Evolutionary conservation across 2,329 filamentous ascomycete genomes (phyloP), one percentile per base, ranked within the genome.

Genomic region (Ophiognomonia clavigignenti-juglandacearum): DNA sequence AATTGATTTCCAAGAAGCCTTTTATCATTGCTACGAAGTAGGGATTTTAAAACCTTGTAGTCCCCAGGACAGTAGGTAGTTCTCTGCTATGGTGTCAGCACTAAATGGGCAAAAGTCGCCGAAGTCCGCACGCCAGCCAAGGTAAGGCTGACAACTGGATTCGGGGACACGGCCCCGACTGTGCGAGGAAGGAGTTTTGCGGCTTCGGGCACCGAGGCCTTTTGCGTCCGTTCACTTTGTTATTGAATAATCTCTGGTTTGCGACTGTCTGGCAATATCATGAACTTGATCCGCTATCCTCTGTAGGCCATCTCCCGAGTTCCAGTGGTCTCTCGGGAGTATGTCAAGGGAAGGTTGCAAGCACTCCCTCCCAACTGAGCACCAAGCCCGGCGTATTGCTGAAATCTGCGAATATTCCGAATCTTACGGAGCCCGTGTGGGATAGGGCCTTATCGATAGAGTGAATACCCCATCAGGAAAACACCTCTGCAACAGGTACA

Each of bases 171-270:
- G 29, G 35, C 20, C 11, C 35, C 23, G 9, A 26, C 34, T 18
- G 18, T 38, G 31, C 18, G 20, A 43, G 39, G 45, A 42, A 26
- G 45, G 40, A 43, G 41, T 22, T 37, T n/a, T 19, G 32, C 14
- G 10, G 19, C 31, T 49, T 51, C 49, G 49, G 49, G 39, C 49
- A 51, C 49, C 49, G 49, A 51, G 22, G 31, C 26, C 27, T 27
- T 35, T 16, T 24, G 23, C 32, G 32, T 29, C 32, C 24, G 20
- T n/a, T n/a, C n/a, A n/a, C n/a, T n/a, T n/a, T n/a, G n/a, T n/a
- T n/a, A n/a, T n/a, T n/a, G n/a, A n/a, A n/a, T n/a, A n/a, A n/a
- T n/a, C n/a, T n/a, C n/a, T n/a, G n/a, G n/a, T n/a, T n/a, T n/a
- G n/a, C n/a, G n/a, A 34, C 9, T 34, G 29, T 32, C n/a, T 32